phyloP scores from a whole-genome alignment of 306 rosid species.

The Begonia peltatifolia region DNA sequence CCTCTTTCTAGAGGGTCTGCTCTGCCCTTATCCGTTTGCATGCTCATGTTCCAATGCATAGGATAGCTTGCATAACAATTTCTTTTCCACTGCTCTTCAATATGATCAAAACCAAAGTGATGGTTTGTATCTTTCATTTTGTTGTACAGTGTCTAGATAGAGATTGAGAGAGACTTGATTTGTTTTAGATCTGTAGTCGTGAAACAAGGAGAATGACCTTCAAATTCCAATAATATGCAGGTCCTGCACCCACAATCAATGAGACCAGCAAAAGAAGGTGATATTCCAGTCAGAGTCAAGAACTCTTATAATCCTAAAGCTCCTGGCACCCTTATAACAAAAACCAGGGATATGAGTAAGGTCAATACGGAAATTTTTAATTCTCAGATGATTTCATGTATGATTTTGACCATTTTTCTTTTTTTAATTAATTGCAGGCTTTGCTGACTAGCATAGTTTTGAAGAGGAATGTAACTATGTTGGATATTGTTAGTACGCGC shows the following conservation, averaged over 20 bases:
- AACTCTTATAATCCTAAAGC: constrained; percentile 82
- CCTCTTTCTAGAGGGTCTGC: no score
- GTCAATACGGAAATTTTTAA: constrained; percentile 20
- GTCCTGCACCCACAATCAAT: constrained; percentile 88
- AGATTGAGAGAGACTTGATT: no score
- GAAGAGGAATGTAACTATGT: constrained; percentile 72
- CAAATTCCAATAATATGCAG: constrained; percentile 19
- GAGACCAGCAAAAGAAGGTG: constrained; percentile 88
- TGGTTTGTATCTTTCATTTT: no score
- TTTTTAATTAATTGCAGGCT: constrained; percentile 35
- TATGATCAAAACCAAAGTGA: no score
- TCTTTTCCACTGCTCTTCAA: no score
- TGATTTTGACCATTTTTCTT: constrained; percentile 11
- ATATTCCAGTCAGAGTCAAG: constrained; percentile 85
- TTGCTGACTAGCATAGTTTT: constrained; percentile 72
- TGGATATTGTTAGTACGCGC: constrained; percentile 87
- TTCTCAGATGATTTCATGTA: background rate
- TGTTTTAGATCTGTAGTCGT: no score
- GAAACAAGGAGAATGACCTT: no score
- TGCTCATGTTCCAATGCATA: no score
- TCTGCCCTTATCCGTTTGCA: no score
- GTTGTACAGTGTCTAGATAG: no score
- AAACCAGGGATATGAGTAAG: constrained; percentile 72
- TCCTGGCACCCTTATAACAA: constrained; percentile 68
- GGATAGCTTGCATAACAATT: no score